Evolutionary conservation across 106 monocot species (phyloP).

Genomic region (Acanthochlamys bracteata): DNA sequence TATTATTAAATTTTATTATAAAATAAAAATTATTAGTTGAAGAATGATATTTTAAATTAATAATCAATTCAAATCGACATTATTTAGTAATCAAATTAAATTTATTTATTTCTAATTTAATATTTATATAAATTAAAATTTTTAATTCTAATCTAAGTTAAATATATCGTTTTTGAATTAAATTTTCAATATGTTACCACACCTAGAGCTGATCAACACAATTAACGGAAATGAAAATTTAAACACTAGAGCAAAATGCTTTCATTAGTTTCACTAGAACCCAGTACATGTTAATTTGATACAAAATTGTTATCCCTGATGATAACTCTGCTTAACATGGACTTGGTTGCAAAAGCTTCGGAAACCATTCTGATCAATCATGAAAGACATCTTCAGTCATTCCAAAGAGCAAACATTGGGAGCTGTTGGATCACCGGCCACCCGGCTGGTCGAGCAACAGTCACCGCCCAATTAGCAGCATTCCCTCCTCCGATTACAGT

Average conservation of each 20-base stretch:
- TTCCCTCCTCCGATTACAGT: background rate
- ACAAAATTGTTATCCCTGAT: constrained; percentile 11
- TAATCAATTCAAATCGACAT: too few relatives aligned
- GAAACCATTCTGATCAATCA: background rate
- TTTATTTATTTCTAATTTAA: too few relatives aligned
- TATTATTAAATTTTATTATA: too few relatives aligned
- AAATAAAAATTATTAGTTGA: too few relatives aligned
- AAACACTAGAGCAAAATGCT: too few relatives aligned
- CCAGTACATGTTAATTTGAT: constrained; percentile 11
- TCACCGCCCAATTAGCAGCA: constrained; percentile 18
- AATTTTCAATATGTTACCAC: background rate
- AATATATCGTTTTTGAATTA: background rate
- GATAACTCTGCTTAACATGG: constrained; percentile 3
- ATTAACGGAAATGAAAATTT: too few relatives aligned
- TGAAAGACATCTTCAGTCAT: constrained; percentile 15
- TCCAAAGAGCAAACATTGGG: constrained; percentile 43
- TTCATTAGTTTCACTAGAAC: too few relatives aligned
- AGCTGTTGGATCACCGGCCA: constrained; percentile 22
- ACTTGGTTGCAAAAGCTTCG: background rate
- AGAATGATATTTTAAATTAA: too few relatives aligned
- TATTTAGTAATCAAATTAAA: too few relatives aligned
- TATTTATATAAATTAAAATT: too few relatives aligned
- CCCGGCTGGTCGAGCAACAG: constrained; percentile 5
- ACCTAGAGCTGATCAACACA: too few relatives aligned
- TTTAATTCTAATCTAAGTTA: too few relatives aligned